Conservation (phyloP, 23 red algal species). For the Gracilaria domingensis region DNA sequence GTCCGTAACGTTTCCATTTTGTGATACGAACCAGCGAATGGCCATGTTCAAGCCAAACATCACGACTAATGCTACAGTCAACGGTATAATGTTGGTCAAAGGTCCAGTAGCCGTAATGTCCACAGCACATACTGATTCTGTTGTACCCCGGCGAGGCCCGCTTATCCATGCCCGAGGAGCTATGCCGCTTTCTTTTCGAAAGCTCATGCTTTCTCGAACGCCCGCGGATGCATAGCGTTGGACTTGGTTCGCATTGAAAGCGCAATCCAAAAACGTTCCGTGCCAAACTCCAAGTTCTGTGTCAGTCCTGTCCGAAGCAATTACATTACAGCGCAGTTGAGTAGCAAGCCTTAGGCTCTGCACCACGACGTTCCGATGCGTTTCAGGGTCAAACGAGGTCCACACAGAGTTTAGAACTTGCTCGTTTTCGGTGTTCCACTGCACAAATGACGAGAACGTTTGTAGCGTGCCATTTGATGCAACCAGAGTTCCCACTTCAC, state of each 20-base stretch:
- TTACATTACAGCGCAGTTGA: neutral
- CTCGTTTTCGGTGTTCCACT: neutral
- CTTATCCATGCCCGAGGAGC: neutral
- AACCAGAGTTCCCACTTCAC: neutral
- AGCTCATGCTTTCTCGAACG: neutral
- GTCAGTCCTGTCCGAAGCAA: neutral
- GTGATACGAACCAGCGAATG: neutral
- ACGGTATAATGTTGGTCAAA: conserved; percentile 21
- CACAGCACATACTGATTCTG: neutral
- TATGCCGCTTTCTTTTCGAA: neutral
- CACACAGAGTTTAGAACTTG: neutral
- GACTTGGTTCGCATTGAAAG: neutral
- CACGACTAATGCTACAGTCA: neutral
- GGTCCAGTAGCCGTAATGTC: neutral
- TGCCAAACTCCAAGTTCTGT: neutral
- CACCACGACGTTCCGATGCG: neutral
- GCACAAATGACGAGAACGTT: neutral
- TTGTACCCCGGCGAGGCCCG: neutral
- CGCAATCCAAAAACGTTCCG: neutral
- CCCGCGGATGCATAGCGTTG: neutral
- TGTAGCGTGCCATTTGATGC: neutral
- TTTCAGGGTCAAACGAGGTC: neutral
- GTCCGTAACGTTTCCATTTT: neutral
- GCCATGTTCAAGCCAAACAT: conserved; percentile 1
- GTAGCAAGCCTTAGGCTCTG: neutral